phyloP scores from a whole-genome alignment of 2,329 filamentous ascomycete species.

The Fusarium pseudonygamai region DNA sequence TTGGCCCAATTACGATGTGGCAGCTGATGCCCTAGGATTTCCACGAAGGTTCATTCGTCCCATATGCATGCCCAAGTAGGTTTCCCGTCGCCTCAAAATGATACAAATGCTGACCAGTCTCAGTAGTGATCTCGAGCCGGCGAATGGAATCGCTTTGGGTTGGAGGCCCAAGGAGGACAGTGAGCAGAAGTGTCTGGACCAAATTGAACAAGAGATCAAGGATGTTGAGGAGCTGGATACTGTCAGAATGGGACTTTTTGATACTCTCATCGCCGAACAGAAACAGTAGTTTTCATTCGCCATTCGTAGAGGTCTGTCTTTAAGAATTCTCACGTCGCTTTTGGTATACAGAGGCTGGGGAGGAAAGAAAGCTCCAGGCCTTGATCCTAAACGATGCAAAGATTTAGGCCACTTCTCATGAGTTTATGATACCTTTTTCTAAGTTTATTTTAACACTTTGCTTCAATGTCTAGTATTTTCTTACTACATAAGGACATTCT shows the following conservation, averaged over 20 bases:
- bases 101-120: not conserved
- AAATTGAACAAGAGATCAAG: slow-evolving; percentile 12
- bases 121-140: slow-evolving; percentile 4
- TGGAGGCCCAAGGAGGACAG: slow-evolving; percentile 23
- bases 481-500: no score
- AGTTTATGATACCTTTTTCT: not conserved
- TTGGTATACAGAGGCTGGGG: not conserved
- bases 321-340: no score
- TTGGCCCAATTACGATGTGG: slow-evolving; percentile 47
- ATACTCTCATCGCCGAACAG: not conserved
- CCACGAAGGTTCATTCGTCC: slow-evolving; percentile 32
- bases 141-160: slow-evolving; percentile 9
- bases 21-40: slow-evolving; percentile 45
- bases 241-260: slow-evolving; percentile 20
- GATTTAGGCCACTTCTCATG: rapidly evolving
- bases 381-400: not conserved
- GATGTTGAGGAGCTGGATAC: slow-evolving; percentile 25
- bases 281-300: not conserved
- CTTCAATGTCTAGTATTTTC: no score
- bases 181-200: slow-evolving; percentile 4
- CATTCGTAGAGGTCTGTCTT: rapidly evolving
- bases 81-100: rapidly evolving
- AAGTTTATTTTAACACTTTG: no score
- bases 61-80: slow-evolving; percentile 23
- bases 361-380: not conserved